These are phyloP conservation scores for Spirogloea muscicola DNA, from an alignment of 139 green algal genomes.

Conservation along the genomic window DNA sequence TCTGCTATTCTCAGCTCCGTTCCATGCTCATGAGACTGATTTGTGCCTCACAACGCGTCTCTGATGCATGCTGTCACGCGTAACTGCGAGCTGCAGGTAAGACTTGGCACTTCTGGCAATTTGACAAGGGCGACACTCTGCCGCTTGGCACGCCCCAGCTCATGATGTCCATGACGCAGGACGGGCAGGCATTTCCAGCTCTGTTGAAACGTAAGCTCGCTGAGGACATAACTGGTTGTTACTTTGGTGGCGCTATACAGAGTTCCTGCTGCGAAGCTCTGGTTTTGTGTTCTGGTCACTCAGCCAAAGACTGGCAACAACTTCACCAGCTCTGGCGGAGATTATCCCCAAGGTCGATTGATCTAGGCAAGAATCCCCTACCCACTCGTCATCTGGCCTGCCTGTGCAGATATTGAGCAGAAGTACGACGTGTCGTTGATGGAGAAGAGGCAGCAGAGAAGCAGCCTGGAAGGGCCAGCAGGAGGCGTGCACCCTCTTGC, in stretches of 20 bases:
- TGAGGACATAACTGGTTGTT: not conserved
- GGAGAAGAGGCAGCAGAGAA: not conserved
- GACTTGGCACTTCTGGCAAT: conserved; percentile 69
- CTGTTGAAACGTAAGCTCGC: not conserved
- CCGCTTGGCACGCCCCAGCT: conserved; percentile 55
- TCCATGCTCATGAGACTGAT: too few relatives aligned
- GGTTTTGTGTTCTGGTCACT: not conserved
- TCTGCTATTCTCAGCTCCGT: too few relatives aligned
- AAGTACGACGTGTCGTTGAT: not conserved
- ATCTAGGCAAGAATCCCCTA: not conserved
- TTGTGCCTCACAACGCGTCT: too few relatives aligned
- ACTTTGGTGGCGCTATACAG: not conserved
- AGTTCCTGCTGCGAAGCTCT: not conserved
- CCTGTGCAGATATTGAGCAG: not conserved
- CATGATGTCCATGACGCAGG: conserved; percentile 29
- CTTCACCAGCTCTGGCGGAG: not conserved
- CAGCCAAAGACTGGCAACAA: not conserved
- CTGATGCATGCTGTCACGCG: too few relatives aligned
- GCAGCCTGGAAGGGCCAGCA: not conserved
- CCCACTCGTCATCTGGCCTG: not conserved
- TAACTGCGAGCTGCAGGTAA: too few relatives aligned
- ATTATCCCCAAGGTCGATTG: not conserved
- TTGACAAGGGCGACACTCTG: conserved; percentile 64
- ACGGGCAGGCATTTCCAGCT: conserved; percentile 18
- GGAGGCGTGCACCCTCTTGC: not conserved